Percentiles rank a stretch among this genome's conserved stretches.
Conservation (phyloP, 192 early-diverging fungal genomes). For the Coemansia sp. region DNA sequence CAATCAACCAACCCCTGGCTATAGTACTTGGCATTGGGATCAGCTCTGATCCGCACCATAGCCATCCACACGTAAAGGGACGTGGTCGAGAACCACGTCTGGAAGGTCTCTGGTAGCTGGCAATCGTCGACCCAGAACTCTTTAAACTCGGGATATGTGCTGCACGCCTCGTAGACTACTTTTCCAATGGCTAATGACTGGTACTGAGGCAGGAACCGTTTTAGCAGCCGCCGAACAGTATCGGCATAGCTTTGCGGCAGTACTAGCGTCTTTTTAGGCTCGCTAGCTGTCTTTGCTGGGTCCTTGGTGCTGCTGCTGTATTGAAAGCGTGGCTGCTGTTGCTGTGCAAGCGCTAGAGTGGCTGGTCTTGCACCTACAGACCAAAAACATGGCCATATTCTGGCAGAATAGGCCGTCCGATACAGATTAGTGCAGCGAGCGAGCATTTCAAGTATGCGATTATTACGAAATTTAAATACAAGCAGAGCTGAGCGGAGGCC, state of each 20-base stretch:
- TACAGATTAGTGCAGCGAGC: neutral
- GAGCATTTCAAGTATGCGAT: neutral
- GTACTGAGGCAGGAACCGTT: conserved; percentile 45
- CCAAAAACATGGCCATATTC: neutral
- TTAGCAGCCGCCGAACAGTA: conserved; percentile 13
- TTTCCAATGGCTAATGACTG: conserved; percentile 40
- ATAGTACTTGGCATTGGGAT: conserved; percentile 73
- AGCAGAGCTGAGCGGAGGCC: neutral
- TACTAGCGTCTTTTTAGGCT: neutral
- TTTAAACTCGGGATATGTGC: conserved; percentile 35
- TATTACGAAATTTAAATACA: neutral
- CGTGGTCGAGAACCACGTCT: conserved; percentile 92
- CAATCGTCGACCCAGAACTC: conserved; percentile 52
- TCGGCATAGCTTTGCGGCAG: conserved; percentile 35
- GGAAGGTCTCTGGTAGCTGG: conserved; percentile 82
- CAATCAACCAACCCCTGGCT: conserved; percentile 85
- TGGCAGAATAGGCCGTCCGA: neutral
- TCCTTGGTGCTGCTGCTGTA: conserved; percentile 21
- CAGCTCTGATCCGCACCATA: conserved; percentile 78
- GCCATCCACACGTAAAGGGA: conserved; percentile 94
- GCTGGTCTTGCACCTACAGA: neutral
- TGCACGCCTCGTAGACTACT: conserved; percentile 34
- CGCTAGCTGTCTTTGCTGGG: neutral
- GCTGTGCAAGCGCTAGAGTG: neutral
- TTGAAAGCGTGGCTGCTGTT: neutral